Conservation (phyloP, 2,329 filamentous ascomycete genomes). For the Xylaria sp. region DNA sequence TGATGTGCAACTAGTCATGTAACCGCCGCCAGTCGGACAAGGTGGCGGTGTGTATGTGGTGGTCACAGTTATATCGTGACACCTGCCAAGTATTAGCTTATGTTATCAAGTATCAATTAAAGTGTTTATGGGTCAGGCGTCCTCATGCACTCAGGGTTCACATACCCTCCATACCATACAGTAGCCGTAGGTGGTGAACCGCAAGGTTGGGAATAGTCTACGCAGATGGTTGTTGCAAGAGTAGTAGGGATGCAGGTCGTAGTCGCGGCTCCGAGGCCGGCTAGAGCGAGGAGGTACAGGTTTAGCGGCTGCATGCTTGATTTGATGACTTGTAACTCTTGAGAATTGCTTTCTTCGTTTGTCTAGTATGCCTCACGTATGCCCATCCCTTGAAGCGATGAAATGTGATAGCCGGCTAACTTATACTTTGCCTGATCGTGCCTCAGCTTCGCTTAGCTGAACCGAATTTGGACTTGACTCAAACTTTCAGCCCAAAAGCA, state of each 20-base stretch:
- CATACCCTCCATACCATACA: slow-evolving; percentile 36
- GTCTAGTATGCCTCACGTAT: neutral
- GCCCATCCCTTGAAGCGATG: neutral
- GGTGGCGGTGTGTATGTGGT: slow-evolving; percentile 31
- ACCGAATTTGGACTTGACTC: slow-evolving; percentile 14
- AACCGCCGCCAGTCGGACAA: slow-evolving; percentile 27
- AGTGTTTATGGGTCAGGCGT: neutral
- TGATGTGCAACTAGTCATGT: slow-evolving; percentile 35
- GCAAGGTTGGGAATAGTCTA: slow-evolving; percentile 41
- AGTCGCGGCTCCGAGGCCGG: slow-evolving; percentile 28
- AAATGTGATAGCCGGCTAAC: slow-evolving; percentile 1
- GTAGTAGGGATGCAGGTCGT: slow-evolving; percentile 16
- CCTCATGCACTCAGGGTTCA: neutral
- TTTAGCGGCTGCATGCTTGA: slow-evolving; percentile 28
- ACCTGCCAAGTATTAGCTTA: slow-evolving; percentile 23
- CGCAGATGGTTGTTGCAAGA: slow-evolving; percentile 38
- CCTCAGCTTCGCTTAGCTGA: slow-evolving; percentile 24
- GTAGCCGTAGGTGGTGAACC: slow-evolving; percentile 42
- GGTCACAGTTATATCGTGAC: slow-evolving; percentile 30
- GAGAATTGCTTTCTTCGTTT: neutral
- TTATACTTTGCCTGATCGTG: slow-evolving; percentile 17
- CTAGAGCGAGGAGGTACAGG: slow-evolving; percentile 26
- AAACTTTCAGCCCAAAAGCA: neutral
- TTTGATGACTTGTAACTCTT: slow-evolving; percentile 1
- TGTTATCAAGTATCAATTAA: neutral